A percentile compares a stretch with the other conserved stretches of the same genome.
phyloP scores from a whole-genome alignment of 306 rosid genomes.

The Rosa multiflora region DNA sequence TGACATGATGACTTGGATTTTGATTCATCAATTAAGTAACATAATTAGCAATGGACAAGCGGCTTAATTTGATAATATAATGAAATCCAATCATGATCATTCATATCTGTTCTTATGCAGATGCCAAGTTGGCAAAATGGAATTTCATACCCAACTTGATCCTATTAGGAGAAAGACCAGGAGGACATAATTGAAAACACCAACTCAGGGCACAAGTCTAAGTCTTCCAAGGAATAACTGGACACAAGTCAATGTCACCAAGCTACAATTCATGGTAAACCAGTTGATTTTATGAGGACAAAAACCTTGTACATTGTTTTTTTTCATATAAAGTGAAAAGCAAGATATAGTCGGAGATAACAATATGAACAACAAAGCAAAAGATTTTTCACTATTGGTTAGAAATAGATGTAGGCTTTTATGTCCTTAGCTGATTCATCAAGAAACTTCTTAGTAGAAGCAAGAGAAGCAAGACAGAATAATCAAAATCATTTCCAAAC shows the following conservation, averaged over 20 bases:
- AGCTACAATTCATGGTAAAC: background rate
- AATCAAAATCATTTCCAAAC: background rate
- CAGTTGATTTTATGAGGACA: background rate
- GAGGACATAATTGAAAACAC: background rate
- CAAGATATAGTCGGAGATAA: background rate
- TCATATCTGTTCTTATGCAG: background rate
- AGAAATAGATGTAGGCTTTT: background rate
- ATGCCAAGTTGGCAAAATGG: constrained; percentile 15
- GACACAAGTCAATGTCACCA: background rate
- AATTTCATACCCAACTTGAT: background rate
- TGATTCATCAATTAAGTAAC: background rate
- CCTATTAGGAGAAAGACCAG: background rate
- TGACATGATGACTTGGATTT: background rate
- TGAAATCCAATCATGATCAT: background rate
- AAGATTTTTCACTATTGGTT: background rate
- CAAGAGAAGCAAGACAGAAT: background rate
- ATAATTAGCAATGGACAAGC: constrained; percentile 8
- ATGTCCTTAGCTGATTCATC: background rate
- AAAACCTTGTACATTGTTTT: background rate
- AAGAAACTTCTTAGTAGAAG: constrained; percentile 2
- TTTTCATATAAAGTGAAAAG: background rate
- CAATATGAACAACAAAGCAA: background rate
- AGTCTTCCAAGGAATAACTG: background rate
- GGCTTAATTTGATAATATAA: background rate
- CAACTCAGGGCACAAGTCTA: constrained; percentile 5